Percentiles rank a stretch among this genome's conserved stretches.
These are phyloP conservation scores for Magnusiomyces clavatus DNA, from an alignment of 1,139 yeast species.

Conservation along the genomic window DNA sequence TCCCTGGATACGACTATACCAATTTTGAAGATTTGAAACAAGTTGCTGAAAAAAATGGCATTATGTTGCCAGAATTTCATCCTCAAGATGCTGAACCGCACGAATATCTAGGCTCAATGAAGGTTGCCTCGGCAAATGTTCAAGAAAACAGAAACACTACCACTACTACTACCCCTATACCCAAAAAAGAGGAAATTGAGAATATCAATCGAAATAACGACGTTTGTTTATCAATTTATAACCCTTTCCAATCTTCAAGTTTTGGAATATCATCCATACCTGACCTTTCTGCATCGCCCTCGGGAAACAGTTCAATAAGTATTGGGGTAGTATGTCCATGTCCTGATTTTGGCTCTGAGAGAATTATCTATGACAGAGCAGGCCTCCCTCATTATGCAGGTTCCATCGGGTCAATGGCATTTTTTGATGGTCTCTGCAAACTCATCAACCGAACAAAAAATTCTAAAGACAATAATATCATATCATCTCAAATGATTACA, in stretches of 20 bases:
- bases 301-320: background rate
- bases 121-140: background rate
- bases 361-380: slow-evolving; percentile 14
- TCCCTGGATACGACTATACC: slow-evolving; percentile 12
- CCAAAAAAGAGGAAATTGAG: background rate
- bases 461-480: too few species aligned
- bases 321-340: background rate
- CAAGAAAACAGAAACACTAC: background rate
- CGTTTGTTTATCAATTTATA: background rate
- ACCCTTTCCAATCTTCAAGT: background rate
- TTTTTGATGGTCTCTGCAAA: slow-evolving; percentile 15
- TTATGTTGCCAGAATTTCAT: slow-evolving; percentile 8
- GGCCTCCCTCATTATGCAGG: slow-evolving; percentile 15
- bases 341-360: slow-evolving; percentile 14
- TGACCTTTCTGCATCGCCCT: background rate
- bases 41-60: slow-evolving; percentile 5
- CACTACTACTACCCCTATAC: background rate
- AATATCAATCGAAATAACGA: background rate
- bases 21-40: slow-evolving; percentile 7
- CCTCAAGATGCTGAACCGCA: slow-evolving; percentile 11
- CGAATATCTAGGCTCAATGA: slow-evolving; percentile 6
- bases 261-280: background rate
- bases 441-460: slow-evolving; percentile 9
- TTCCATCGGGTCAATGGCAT: slow-evolving; percentile 15
- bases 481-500: background rate